A percentile compares a stretch with the other conserved stretches of the same genome.
Conservation (phyloP, 2,329 filamentous ascomycete genomes). For the Chrysosporium queenslandicum region DNA sequence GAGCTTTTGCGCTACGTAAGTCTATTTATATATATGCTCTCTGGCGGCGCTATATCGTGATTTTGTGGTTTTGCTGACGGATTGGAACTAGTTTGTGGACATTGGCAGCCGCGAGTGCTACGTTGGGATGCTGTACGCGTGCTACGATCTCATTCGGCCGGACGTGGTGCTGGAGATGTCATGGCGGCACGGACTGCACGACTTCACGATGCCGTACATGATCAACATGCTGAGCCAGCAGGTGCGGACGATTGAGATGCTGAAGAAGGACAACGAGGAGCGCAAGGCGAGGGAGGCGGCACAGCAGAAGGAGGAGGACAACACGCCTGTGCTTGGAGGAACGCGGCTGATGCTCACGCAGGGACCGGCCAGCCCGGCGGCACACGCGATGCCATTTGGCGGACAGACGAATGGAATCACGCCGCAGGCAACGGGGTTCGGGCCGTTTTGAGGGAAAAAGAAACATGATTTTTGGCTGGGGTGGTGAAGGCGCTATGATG, state of each 20-base stretch:
- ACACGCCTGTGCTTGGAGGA: slow-evolving; percentile 81
- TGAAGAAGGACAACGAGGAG: slow-evolving; percentile 95
- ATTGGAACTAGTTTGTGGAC: slow-evolving; percentile 69
- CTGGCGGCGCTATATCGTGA: no score
- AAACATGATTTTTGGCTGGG: not conserved
- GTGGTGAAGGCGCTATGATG: not conserved
- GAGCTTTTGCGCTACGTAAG: slow-evolving; percentile 94
- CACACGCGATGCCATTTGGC: slow-evolving; percentile 52
- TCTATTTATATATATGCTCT: not conserved
- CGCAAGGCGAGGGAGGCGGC: slow-evolving; percentile 62
- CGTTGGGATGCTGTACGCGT: slow-evolving; percentile 98
- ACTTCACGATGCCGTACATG: slow-evolving; percentile 99
- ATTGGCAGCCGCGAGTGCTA: slow-evolving; percentile 99
- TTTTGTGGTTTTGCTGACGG: not conserved
- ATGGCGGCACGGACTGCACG: slow-evolving; percentile 86
- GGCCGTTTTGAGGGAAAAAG: slow-evolving; percentile 38
- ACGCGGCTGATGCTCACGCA: slow-evolving; percentile 92
- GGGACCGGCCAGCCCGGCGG: slow-evolving; percentile 53
- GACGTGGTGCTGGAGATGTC: slow-evolving; percentile 92
- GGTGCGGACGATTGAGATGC: slow-evolving; percentile 67
- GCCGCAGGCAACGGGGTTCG: slow-evolving; percentile 74
- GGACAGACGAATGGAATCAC: slow-evolving; percentile 78
- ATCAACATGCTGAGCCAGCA: slow-evolving; percentile 95
- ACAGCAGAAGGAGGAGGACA: slow-evolving; percentile 84
- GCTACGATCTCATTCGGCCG: slow-evolving; percentile 91